phyloP scores from a whole-genome alignment of 192 early-diverging fungal species.

The Backusella circina region DNA sequence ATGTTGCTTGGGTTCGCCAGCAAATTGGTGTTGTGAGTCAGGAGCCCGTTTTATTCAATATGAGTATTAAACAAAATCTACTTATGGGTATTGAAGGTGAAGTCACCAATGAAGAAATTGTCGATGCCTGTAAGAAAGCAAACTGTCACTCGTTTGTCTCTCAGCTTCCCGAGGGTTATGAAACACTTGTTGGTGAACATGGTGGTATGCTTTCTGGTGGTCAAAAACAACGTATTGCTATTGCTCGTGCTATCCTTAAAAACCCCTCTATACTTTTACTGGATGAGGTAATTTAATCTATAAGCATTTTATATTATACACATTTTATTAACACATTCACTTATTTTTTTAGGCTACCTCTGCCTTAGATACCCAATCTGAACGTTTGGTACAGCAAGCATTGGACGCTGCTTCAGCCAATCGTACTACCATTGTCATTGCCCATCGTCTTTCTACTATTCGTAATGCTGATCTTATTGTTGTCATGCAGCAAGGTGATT shows the following conservation, averaged over 20 bases:
- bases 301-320: not conserved
- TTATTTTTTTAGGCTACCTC: constrained; percentile 57
- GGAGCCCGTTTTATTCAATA: constrained; percentile 87
- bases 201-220: constrained; percentile 79
- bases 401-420: constrained; percentile 69
- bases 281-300: constrained; percentile 54
- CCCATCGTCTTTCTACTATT: constrained; percentile 89
- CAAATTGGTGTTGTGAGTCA: constrained; percentile 89
- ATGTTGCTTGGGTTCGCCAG: constrained; percentile 78
- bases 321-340: too few species aligned
- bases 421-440: constrained; percentile 90
- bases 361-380: constrained; percentile 79
- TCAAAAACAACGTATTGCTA: constrained; percentile 95
- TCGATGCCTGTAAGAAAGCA: constrained; percentile 61
- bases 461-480: constrained; percentile 82
- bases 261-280: constrained; percentile 81
- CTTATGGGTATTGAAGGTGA: constrained; percentile 57
- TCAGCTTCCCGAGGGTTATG: constrained; percentile 77
- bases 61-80: constrained; percentile 79
- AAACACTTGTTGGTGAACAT: constrained; percentile 81
- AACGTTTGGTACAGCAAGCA: constrained; percentile 79
- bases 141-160: constrained; percentile 84
- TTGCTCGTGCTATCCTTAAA: constrained; percentile 88
- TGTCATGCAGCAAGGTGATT: constrained; percentile 67
- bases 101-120: constrained; percentile 67